Evolutionary conservation across 2,329 filamentous ascomycete genomes (phyloP).

Genomic region (Xylariaceae sp.): DNA sequence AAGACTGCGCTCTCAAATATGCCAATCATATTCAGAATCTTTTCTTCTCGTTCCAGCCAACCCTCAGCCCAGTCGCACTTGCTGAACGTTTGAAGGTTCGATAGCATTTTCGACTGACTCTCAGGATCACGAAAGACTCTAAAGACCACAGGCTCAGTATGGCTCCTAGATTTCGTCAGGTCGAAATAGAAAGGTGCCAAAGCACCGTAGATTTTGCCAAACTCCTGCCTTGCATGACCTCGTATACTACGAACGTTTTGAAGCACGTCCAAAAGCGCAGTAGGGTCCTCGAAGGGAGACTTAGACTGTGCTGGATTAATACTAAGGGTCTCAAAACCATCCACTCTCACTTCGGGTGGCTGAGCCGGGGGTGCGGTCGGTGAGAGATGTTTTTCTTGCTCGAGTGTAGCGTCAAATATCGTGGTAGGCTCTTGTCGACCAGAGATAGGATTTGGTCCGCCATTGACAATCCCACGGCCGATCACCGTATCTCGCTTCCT

Average conservation of each 20-base stretch:
- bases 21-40: conserved; percentile 67
- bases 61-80: conserved; percentile 77
- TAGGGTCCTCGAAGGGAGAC: conserved; percentile 52
- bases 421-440: conserved; percentile 44
- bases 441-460: conserved; percentile 14
- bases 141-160: conserved; percentile 80
- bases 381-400: conserved; percentile 53
- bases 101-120: conserved; percentile 83
- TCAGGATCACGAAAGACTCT: conserved; percentile 83
- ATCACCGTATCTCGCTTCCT: conserved; percentile 53
- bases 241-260: conserved; percentile 71
- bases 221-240: conserved; percentile 83
- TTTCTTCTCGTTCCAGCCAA: conserved; percentile 66
- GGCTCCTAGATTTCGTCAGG: conserved; percentile 65
- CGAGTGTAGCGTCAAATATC: conserved; percentile 68
- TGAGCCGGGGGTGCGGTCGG: conserved; percentile 30
- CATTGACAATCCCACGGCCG: conserved; percentile 24
- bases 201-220: conserved; percentile 84
- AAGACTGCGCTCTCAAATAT: conserved; percentile 90
- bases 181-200: conserved; percentile 87
- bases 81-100: conserved; percentile 74
- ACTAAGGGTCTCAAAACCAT: conserved; percentile 78
- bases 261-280: conserved; percentile 64
- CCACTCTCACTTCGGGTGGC: conserved; percentile 30
- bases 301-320: conserved; percentile 41